Conservation (phyloP, 2,329 filamentous ascomycete genomes). For the Cladophialophora psammophila region DNA sequence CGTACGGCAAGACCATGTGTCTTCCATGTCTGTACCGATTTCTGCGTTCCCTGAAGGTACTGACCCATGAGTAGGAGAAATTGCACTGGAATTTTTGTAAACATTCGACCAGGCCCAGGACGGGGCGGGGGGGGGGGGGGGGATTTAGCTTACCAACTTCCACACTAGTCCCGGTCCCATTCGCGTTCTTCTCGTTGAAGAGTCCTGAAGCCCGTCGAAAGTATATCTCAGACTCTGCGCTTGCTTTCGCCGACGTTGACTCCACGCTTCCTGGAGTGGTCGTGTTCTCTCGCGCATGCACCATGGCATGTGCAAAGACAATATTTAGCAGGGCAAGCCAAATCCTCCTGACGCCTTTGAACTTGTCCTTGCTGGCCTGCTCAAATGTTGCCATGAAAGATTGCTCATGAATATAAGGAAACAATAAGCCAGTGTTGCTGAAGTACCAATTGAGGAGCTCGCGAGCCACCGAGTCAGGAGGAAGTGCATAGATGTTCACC, state of each 20-base stretch:
- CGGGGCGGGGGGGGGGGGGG: neutral
- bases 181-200: constrained; percentile 52
- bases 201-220: constrained; percentile 55
- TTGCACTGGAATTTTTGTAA: constrained; percentile 51
- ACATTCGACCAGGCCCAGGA: neutral
- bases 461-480: constrained; percentile 38
- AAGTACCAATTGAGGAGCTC: constrained; percentile 26
- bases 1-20: constrained; percentile 62
- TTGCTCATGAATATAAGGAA: constrained; percentile 51
- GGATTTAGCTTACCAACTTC: constrained; percentile 50
- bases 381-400: constrained; percentile 48
- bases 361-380: constrained; percentile 43
- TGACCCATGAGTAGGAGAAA: constrained; percentile 58
- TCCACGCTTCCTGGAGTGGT: constrained; percentile 46
- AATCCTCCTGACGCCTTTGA: constrained; percentile 52
- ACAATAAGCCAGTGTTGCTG: constrained; percentile 48
- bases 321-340: constrained; percentile 62
- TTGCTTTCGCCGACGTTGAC: constrained; percentile 47
- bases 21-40: constrained; percentile 62
- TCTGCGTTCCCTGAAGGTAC: constrained; percentile 63
- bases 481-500: constrained; percentile 46
- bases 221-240: constrained; percentile 54
- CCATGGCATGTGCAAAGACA: constrained; percentile 57
- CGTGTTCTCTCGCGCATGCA: constrained; percentile 20
- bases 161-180: constrained; percentile 53